Evolutionary conservation across 495 filamentous ascomycete genomes (phyloP), one percentile per base, ranked within the genome.

Genomic region (Neurospora discreta): DNA sequence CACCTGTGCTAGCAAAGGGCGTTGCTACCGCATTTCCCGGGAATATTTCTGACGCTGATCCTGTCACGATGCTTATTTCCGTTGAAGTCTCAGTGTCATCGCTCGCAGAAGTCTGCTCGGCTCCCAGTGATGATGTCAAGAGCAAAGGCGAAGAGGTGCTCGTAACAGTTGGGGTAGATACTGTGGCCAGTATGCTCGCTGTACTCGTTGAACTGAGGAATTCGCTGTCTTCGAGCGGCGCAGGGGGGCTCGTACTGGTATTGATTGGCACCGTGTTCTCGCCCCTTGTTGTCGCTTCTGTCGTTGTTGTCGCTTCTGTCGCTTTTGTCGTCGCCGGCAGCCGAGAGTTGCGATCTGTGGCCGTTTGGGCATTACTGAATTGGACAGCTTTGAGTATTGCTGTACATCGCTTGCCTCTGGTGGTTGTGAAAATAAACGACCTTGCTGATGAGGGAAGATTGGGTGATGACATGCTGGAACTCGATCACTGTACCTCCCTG

Each of bases 351-450:
- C 26, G 52, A 4, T 76, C 70, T 40, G 75, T 60, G 41, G 76
- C n/a, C 3, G 74, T 58, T 52, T 40, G 73, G 3, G 13, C 69
- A 44, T 71, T 40, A 69, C 75, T 73, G 70, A 30, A 68, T 43
- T 78, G 40, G 71, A 67, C 44, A 52, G 76, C 72, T 70, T 79
- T 83, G 43, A 85, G 84, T 69, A 84, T 74, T 40, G 81, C 82
- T 73, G 85, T 85, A 76, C 86, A 87, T 76, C 78, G 81, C 71
- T 77, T 82, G 23, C 84, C 84, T 26, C 79, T 69, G 68, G 85
- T 80, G 16, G 78, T 83, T 38, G 85, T 84, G 72, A 84, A 78
- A 39, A 75, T 81, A 33, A 65, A 65, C 26, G 52, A 65, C 15
- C 13, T 65, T n/a, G 78, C 81, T 73, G 81, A 80, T 77, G 77